Percentiles rank a stretch among this genome's conserved stretches.
Evolutionary conservation across 2,329 filamentous ascomycete genomes (phyloP).

Genomic region (Hypomyces rosellus): DNA sequence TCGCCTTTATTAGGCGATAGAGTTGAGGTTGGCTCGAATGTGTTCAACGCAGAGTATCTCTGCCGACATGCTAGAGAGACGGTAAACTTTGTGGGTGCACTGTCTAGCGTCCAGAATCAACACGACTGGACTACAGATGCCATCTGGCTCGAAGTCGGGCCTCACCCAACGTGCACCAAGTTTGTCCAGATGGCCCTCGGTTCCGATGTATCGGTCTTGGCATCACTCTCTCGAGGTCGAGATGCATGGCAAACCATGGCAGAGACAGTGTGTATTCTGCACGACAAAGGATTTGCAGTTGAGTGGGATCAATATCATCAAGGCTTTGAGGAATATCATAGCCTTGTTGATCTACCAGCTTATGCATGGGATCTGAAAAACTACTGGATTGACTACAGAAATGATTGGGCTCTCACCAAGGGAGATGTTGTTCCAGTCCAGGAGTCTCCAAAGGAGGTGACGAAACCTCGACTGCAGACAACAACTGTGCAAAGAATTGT

Average conservation of each 20-base stretch:
- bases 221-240: slow-evolving; percentile 53
- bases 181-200: neutral
- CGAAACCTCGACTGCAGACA: slow-evolving; percentile 32
- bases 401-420: slow-evolving; percentile 47
- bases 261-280: neutral
- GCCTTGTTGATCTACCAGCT: slow-evolving; percentile 55
- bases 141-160: neutral
- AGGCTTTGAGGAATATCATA: slow-evolving; percentile 28
- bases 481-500: slow-evolving; percentile 13
- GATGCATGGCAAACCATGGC: neutral
- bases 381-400: slow-evolving; percentile 49
- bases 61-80: slow-evolving; percentile 1
- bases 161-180: neutral
- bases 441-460: slow-evolving; percentile 37
- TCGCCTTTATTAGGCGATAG: slow-evolving; percentile 40
- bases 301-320: slow-evolving; percentile 64
- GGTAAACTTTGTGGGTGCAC: neutral
- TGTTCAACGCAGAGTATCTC: slow-evolving; percentile 4
- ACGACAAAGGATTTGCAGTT: slow-evolving; percentile 50
- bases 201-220: neutral
- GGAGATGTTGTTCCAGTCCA: slow-evolving; percentile 43
- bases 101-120: neutral
- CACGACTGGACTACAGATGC: too few species aligned
- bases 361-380: slow-evolving; percentile 70
- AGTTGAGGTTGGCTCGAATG: slow-evolving; percentile 37